Conservation (phyloP, 148 eudicot species). For the Drosera capensis region DNA sequence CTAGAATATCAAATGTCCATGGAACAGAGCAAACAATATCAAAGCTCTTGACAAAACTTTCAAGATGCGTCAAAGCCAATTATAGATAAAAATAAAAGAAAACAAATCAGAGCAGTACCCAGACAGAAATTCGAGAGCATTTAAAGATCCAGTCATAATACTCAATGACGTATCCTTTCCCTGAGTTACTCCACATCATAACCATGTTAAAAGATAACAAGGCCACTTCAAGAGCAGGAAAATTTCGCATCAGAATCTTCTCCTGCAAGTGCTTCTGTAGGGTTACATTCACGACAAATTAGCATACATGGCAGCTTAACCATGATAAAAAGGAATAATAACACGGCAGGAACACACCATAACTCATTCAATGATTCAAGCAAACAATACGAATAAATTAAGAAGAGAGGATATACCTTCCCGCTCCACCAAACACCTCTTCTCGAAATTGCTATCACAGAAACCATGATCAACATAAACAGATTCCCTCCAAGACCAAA, state of each 20-base stretch:
- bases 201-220: no score
- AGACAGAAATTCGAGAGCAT: no score
- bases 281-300: background rate
- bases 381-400: background rate
- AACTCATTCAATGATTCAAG: background rate
- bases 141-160: no score
- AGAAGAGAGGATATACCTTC: constrained; percentile 19
- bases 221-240: no score
- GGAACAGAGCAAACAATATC: no score
- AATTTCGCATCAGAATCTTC: constrained; percentile 22
- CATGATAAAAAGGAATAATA: background rate
- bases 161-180: no score
- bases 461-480: constrained; percentile 25
- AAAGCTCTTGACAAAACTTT: no score
- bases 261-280: constrained; percentile 20
- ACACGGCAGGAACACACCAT: background rate
- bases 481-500: constrained; percentile 45
- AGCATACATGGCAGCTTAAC: background rate
- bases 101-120: no score
- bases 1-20: no score
- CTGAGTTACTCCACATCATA: no score
- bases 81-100: no score
- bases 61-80: no score
- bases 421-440: constrained; percentile 11
- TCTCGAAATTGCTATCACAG: constrained; percentile 15